Conservation (phyloP, 257 asterid species). For the Gentiana straminea region DNA sequence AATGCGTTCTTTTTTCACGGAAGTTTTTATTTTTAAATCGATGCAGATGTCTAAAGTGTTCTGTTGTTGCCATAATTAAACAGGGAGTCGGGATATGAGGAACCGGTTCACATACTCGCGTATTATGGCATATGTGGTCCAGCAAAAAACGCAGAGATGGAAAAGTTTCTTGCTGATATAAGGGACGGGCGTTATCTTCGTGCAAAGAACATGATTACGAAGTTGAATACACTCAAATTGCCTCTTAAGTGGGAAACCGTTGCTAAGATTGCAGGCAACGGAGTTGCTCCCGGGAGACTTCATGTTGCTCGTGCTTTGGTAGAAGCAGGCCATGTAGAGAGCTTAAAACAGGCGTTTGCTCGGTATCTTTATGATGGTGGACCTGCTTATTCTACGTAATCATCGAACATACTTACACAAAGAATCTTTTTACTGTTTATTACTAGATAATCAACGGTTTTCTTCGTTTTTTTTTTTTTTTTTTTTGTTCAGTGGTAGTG, state of each 20-base stretch:
- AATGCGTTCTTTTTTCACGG: no score
- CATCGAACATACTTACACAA: conserved; percentile 3
- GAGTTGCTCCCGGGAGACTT: conserved; percentile 92
- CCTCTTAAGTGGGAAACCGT: conserved; percentile 84
- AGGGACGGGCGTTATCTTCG: conserved; percentile 81
- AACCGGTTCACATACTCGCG: conserved; percentile 98
- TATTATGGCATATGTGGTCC: conserved; percentile 95
- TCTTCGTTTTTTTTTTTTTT: background rate
- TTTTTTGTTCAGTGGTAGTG: conserved; percentile 62
- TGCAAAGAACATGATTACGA: conserved; percentile 76
- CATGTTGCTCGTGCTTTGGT: conserved; percentile 98
- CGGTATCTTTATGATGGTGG: conserved; percentile 92
- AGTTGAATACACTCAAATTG: conserved; percentile 68
- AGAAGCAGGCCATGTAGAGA: conserved; percentile 94
- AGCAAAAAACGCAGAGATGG: conserved; percentile 41
- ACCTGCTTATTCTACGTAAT: conserved; percentile 95
- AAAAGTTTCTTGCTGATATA: conserved; percentile 52
- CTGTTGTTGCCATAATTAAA: conserved; percentile 3
- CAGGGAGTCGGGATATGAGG: conserved; percentile 66
- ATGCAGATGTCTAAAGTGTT: no score
- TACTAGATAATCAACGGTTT: conserved; percentile 6
- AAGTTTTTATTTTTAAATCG: no score
- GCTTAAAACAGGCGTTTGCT: conserved; percentile 77
- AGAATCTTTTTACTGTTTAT: background rate
- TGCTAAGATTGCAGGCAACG: conserved; percentile 81